phyloP scores from a whole-genome alignment of 2,329 filamentous ascomycete species.

The Thielaviopsis musarum region DNA sequence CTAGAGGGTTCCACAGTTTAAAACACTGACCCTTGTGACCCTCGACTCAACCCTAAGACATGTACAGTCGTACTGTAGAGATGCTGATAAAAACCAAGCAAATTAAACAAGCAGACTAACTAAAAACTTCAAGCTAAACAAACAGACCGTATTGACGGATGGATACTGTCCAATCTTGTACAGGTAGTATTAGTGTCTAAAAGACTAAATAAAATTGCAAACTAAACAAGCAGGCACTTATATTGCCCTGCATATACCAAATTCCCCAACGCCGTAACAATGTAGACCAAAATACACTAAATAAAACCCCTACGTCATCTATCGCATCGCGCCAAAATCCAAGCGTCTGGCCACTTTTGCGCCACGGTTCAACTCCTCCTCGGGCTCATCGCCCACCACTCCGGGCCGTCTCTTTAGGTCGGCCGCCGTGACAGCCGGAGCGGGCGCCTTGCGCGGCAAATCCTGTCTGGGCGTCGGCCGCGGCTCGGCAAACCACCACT shows the following conservation, averaged over 20 bases:
- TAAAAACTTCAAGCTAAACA: too few relatives aligned
- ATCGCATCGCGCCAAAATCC: conserved; percentile 41
- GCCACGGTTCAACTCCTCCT: conserved; percentile 46
- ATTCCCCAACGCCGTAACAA: background rate
- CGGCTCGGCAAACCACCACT: conserved; percentile 75
- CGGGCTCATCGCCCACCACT: conserved; percentile 30
- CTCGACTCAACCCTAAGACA: background rate
- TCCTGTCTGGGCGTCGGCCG: conserved; percentile 68
- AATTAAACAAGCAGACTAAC: too few relatives aligned
- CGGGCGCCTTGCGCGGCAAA: conserved; percentile 60
- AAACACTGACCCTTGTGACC: background rate
- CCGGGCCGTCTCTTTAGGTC: conserved; percentile 59
- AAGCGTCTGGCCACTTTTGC: conserved; percentile 70
- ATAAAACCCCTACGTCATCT: background rate
- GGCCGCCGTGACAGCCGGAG: conserved; percentile 50
- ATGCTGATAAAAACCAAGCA: too few relatives aligned
- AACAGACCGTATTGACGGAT: too few relatives aligned
- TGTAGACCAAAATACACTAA: background rate
- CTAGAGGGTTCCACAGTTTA: background rate
- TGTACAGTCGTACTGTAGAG: too few relatives aligned
- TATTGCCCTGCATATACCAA: too few relatives aligned
- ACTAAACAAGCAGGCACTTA: too few relatives aligned
- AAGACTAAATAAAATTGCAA: too few relatives aligned
- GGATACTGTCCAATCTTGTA: too few relatives aligned
- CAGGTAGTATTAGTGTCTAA: too few relatives aligned